Evolutionary conservation across 495 filamentous ascomycete species (phyloP), one percentile per base, ranked within the genome.

Genomic region (Trichoderma asperelloides): DNA sequence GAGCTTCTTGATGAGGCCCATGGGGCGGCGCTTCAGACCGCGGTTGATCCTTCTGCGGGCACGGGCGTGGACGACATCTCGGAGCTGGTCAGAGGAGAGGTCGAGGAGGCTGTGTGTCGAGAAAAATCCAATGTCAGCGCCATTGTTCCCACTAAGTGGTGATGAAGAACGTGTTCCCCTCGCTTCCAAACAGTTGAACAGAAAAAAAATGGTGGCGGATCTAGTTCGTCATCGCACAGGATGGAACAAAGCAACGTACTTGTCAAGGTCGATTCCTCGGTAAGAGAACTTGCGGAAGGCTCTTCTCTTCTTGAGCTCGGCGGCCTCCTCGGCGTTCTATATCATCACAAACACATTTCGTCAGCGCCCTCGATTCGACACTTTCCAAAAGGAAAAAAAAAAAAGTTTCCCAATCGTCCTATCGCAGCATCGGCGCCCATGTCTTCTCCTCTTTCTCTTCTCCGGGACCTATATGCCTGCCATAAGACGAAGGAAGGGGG

Each of bases 1-100:
- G 74, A 98, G 90, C 87, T 97, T 98, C 89, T 97, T 97, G 87
- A 98, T 98, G 73, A 98, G 85, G 73, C 96, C 96, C 95, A 98
- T 97, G 77, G 95, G 95, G 88, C 96, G 96, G 85, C 95, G 95
- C 89, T 98, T 98, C 69, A 98, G 88, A 73, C 95, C 95, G 68
- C 95, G 93, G 89, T 98, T 97, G 90, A 98, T 97, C 79, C 96
- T 89, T 79, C 95, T 88, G 80, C 95, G 95, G 78, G 95, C 95
- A 78, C 95, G 95, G 75, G 95, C 93, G 87, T 98, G 95, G 72
- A 98, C 93, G 77, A 98, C 89, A 88, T 97, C 92, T 76, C 95
- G 94, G 84, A 98, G 94, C 83, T 97, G 89, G 82, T 97, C 95
- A 78, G 93, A 96, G 77, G 89, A 90, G 79, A 98, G 94, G 81